Conservation (phyloP, 202 grass and related monocot genomes). For the Panicum hallii region DNA sequence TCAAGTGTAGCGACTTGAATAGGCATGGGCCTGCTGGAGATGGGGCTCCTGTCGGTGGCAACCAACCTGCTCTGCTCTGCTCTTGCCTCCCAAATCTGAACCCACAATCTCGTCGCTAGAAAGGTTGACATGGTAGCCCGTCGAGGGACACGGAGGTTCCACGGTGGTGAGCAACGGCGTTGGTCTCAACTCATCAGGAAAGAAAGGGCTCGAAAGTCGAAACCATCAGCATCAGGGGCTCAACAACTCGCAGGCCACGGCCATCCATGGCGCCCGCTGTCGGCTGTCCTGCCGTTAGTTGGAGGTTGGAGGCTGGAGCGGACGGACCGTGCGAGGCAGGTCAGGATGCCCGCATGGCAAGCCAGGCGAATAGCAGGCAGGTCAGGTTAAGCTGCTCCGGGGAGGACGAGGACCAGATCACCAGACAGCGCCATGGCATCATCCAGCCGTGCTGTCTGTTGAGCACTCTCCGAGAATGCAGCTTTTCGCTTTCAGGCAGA, state of each 20-base stretch:
- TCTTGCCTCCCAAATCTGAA: background rate
- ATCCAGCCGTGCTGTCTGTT: too few species aligned
- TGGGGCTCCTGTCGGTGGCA: slow-evolving; percentile 3
- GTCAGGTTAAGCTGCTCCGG: slow-evolving; percentile 1
- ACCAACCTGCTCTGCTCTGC: background rate
- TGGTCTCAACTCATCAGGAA: background rate
- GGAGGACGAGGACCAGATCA: background rate
- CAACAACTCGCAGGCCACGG: background rate
- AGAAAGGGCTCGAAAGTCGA: background rate
- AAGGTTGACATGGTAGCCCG: too few species aligned
- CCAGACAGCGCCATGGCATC: too few species aligned
- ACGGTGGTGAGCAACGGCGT: too few species aligned
- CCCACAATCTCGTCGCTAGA: too few species aligned
- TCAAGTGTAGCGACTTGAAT: background rate
- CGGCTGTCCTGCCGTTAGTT: slow-evolving; percentile 8
- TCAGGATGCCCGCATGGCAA: background rate
- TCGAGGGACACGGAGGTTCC: too few species aligned
- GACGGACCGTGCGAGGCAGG: slow-evolving; percentile 11
- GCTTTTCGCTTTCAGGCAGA: too few species aligned
- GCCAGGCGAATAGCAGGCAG: background rate
- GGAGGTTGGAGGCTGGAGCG: background rate
- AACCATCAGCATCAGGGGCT: slow-evolving; percentile 12
- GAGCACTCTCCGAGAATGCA: too few species aligned
- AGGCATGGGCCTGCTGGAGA: background rate
- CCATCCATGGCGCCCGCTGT: background rate